These are phyloP conservation scores for Pseudogymnoascus pannorum DNA, from an alignment of 2,329 filamentous ascomycete species.

Conservation along the genomic window DNA sequence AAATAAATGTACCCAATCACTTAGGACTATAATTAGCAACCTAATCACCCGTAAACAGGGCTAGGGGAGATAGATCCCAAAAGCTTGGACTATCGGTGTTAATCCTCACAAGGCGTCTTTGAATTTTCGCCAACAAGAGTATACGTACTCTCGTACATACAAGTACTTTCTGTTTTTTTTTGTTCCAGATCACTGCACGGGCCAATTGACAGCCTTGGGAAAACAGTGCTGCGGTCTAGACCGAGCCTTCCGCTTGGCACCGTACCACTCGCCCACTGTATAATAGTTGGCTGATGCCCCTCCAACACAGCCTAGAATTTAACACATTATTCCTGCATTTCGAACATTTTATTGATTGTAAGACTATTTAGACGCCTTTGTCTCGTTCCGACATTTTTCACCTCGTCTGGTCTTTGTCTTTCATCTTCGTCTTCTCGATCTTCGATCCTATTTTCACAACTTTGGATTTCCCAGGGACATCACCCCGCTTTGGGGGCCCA, in stretches of 20 bases:
- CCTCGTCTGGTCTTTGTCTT: background rate
- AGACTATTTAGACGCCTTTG: background rate
- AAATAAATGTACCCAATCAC: background rate
- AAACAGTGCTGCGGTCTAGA: background rate
- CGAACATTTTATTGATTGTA: background rate
- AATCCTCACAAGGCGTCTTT: background rate
- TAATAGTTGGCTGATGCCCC: constrained; percentile 2
- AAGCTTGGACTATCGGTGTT: background rate
- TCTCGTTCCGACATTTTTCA: background rate
- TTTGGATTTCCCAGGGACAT: background rate
- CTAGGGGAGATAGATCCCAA: background rate
- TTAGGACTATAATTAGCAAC: too few species aligned
- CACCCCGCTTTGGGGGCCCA: background rate
- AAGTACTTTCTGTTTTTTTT: too few species aligned
- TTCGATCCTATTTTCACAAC: background rate
- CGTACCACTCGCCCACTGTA: constrained; percentile 1
- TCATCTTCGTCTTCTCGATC: background rate
- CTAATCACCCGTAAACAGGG: too few species aligned
- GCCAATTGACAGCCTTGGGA: background rate
- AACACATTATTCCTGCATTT: background rate
- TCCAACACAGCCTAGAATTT: background rate
- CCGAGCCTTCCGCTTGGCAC: constrained; percentile 4
- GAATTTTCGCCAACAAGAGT: background rate
- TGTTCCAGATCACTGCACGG: background rate
- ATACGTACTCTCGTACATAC: background rate